Evolutionary conservation across 2,329 filamentous ascomycete genomes (phyloP).

Genomic region (Claviceps fusiformis): DNA sequence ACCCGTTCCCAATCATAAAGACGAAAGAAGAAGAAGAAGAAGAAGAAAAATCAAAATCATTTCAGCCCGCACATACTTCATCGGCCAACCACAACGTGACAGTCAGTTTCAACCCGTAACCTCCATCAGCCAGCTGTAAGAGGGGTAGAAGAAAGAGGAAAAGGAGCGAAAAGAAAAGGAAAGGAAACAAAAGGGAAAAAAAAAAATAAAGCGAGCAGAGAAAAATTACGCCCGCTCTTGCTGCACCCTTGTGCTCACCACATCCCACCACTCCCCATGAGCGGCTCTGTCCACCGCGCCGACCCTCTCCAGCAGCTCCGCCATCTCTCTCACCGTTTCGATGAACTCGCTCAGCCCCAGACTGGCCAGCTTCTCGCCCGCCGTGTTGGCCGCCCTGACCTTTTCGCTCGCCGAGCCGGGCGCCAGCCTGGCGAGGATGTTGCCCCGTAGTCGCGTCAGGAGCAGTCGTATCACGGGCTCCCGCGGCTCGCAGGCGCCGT

Average conservation of each 20-base stretch:
- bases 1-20: too few relatives aligned
- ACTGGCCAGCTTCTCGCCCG: slow-evolving; percentile 54
- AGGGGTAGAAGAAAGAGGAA: too few relatives aligned
- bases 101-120: not conserved
- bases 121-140: not conserved
- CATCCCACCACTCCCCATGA: slow-evolving; percentile 59
- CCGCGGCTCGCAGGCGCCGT: slow-evolving; percentile 23
- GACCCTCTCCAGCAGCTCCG: slow-evolving; percentile 52
- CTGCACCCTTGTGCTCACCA: slow-evolving; percentile 43
- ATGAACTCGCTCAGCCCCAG: slow-evolving; percentile 64
- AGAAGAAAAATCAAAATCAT: too few relatives aligned
- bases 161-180: too few relatives aligned
- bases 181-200: too few relatives aligned
- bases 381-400: slow-evolving; percentile 53
- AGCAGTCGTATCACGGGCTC: slow-evolving; percentile 53
- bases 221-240: slow-evolving; percentile 18
- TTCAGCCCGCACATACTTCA: too few relatives aligned
- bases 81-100: too few relatives aligned
- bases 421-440: slow-evolving; percentile 50
- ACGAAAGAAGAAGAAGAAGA: too few relatives aligned
- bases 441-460: slow-evolving; percentile 51
- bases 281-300: slow-evolving; percentile 53
- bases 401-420: slow-evolving; percentile 57
- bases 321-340: slow-evolving; percentile 52
- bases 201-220: too few relatives aligned